Percentiles rank a stretch among this genome's conserved stretches.
These are phyloP conservation scores for Maudiozyma serrabonitensis DNA, from an alignment of 805 yeast genomes.

Conservation along the genomic window DNA sequence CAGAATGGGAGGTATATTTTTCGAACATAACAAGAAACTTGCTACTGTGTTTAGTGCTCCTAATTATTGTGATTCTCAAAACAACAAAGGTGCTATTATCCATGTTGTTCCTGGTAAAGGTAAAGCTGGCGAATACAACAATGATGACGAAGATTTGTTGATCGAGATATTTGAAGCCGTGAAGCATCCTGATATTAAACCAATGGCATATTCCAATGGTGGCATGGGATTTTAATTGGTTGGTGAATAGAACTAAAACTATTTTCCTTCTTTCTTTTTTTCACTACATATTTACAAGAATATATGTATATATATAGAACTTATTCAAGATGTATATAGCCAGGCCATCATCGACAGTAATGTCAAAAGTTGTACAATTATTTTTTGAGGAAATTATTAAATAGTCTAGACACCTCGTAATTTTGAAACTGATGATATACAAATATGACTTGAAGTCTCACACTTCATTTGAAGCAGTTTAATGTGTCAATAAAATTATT, in stretches of 20 bases:
- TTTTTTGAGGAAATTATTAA: too few species aligned
- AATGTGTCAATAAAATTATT: too few species aligned
- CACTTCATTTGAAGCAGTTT: too few species aligned
- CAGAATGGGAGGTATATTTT: constrained; percentile 80
- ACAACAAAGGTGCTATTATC: constrained; percentile 84
- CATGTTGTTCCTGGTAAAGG: constrained; percentile 43
- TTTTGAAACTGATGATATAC: too few species aligned
- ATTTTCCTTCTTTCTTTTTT: neutral
- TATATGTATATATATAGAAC: too few species aligned
- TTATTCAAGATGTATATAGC: too few species aligned
- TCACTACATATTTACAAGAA: neutral
- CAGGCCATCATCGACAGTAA: too few species aligned
- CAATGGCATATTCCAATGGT: constrained; percentile 80
- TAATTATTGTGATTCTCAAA: constrained; percentile 88
- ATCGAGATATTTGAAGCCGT: constrained; percentile 67
- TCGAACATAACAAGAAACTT: constrained; percentile 76
- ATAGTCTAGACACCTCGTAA: too few species aligned
- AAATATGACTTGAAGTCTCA: too few species aligned
- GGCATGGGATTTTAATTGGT: constrained; percentile 30
- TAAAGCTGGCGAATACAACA: constrained; percentile 30
- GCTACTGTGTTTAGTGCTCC: constrained; percentile 98
- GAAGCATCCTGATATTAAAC: constrained; percentile 82
- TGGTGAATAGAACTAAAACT: neutral
- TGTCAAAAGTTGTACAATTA: too few species aligned
- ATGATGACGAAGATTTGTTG: constrained; percentile 40